These are phyloP conservation scores for Tephrocybe sp. DNA, from an alignment of 768 basidiomycete genomes.

Conservation along the genomic window DNA sequence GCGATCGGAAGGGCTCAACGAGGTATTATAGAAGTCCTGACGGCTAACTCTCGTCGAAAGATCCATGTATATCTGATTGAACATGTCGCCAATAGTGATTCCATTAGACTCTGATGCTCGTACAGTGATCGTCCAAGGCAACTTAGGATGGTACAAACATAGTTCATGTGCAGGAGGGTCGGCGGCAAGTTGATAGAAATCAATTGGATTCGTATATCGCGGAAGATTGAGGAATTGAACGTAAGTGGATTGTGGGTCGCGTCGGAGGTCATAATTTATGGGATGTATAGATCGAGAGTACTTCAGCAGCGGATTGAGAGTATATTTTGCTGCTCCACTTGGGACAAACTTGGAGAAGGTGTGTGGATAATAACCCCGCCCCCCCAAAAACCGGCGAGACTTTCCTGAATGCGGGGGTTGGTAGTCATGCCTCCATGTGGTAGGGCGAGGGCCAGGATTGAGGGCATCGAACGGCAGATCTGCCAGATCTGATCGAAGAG, in stretches of 20 bases:
- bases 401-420: conserved; percentile 4
- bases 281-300: conserved; percentile 13
- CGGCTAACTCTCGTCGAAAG: conserved; percentile 37
- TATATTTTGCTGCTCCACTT: conserved; percentile 3
- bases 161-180: conserved; percentile 45
- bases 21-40: conserved; percentile 47
- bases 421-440: conserved; percentile 17
- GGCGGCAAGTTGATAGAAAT: conserved; percentile 37
- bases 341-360: not conserved
- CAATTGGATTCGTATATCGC: conserved; percentile 17
- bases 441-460: conserved; percentile 16
- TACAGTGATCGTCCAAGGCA: conserved; percentile 57
- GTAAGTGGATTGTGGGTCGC: conserved; percentile 8
- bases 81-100: conserved; percentile 50
- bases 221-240: conserved; percentile 16
- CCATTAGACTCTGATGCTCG: conserved; percentile 37
- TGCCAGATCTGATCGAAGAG: not conserved
- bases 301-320: conserved; percentile 12
- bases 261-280: conserved; percentile 17
- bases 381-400: not conserved
- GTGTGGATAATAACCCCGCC: not conserved
- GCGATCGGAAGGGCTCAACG: conserved; percentile 41
- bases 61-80: conserved; percentile 38
- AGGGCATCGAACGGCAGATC: conserved; percentile 8
- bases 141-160: conserved; percentile 45